Base-by-base conservation (phyloP, 345 rosid genomes). In the Lagerstroemia speciosa region DNA sequence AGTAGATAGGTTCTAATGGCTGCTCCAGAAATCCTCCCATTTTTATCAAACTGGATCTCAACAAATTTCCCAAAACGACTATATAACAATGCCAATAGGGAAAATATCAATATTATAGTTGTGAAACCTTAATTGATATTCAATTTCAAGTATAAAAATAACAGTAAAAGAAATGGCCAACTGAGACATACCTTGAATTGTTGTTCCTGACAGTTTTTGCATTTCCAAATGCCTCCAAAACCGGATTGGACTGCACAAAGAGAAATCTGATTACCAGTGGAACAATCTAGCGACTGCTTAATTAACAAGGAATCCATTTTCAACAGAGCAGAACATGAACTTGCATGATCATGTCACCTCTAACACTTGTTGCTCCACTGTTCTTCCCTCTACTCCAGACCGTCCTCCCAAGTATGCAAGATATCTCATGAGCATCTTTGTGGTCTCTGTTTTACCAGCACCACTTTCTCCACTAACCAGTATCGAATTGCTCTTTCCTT, bases 401-500 rank as follows among this genome's bases (percentile, higher is more conserved):
- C 98, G 81, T 63, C 98, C 98, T 67, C 98, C 94, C 74, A 92
- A 73, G 80, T 78, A 74, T 69, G 98, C 98, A 86, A 92, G 96
- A 79, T 89, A 92, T 50, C 94, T 78, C 98, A 92, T 92, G 32
- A 92, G 93, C 98, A 92, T 92, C 80, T 92, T 92, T 31, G 98
- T 92, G 53, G 98, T 92, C 88, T 92, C 98, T 1, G 98, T 92
- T 79, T 92, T 92, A 83, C 98, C 98, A 73, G 98, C 98, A 76
- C 98, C 98, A 79, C 98, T 92, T 84, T 92, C 98, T 76, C 98
- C 98, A 82, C 98, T 92, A 62, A 92, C 98, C 73, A 92, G 83
- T 81, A 92, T 92, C 22, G 98, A 86, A 77, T 89, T 89, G 86
- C 87, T 89, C 79, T 89, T 86, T 66, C 92, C 92, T 71, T 89